A percentile compares a stretch with the other conserved stretches of the same genome.
Conservation (phyloP, 345 rosid genomes). For the Salix arbutifolia region DNA sequence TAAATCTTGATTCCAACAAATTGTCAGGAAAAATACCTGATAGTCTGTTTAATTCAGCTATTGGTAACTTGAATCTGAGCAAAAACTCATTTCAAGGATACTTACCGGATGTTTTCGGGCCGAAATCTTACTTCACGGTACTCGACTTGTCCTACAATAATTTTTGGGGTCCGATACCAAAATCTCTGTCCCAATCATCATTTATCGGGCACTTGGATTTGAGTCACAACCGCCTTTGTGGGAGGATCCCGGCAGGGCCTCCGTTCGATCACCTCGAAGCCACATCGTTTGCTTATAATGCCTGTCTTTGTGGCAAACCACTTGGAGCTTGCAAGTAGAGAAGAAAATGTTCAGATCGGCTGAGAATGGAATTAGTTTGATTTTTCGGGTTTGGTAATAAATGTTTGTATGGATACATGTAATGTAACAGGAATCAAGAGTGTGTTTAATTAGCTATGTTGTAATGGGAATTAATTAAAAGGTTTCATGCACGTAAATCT, state of each 20-base stretch:
- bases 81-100: constrained; percentile 47
- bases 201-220: constrained; percentile 80
- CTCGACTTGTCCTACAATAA: constrained; percentile 67
- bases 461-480: background rate
- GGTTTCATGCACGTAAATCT: constrained; percentile 8
- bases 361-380: background rate
- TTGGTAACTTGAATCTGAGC: constrained; percentile 65
- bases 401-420: background rate
- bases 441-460: background rate
- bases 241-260: constrained; percentile 63
- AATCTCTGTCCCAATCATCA: constrained; percentile 44
- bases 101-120: constrained; percentile 70
- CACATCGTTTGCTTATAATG: constrained; percentile 61
- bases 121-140: constrained; percentile 63
- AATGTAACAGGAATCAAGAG: background rate
- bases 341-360: background rate
- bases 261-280: constrained; percentile 90
- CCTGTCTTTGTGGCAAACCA: constrained; percentile 84
- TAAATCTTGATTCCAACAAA: constrained; percentile 70
- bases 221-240: constrained; percentile 85
- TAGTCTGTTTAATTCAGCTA: constrained; percentile 49
- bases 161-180: constrained; percentile 62
- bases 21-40: constrained; percentile 55
- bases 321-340: constrained; percentile 40
- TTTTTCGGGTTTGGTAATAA: background rate